A percentile compares a stretch with the other conserved stretches of the same genome.
Evolutionary conservation across 2,329 filamentous ascomycete genomes (phyloP).

Genomic region (Beauveria caledonica): DNA sequence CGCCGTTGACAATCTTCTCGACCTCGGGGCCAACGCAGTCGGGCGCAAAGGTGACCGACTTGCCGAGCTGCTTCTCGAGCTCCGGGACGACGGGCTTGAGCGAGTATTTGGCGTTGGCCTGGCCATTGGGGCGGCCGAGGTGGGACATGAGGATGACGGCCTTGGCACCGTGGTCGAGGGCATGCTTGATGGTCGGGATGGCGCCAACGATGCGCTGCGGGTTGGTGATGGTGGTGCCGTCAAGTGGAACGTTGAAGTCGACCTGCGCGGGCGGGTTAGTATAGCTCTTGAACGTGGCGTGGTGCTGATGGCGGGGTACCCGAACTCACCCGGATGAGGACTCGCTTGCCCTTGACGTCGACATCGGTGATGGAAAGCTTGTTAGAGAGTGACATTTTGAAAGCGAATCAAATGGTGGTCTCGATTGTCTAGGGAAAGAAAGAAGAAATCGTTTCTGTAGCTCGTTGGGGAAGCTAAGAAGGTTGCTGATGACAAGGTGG

Average conservation of each 20-base stretch:
- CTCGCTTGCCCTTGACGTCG: conserved; percentile 96
- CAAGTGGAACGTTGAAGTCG: conserved; percentile 99
- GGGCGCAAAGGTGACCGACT: conserved; percentile 76
- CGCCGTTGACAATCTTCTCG: conserved; percentile 81
- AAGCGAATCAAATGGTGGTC: conserved; percentile 6
- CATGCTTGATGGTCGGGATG: conserved; percentile 90
- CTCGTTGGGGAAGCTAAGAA: not conserved
- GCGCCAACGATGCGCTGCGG: conserved; percentile 96
- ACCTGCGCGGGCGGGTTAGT: conserved; percentile 51
- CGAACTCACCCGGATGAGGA: conserved; percentile 81
- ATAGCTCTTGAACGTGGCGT: not conserved
- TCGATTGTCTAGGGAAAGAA: not conserved
- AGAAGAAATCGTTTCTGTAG: not conserved
- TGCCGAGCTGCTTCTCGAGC: conserved; percentile 82
- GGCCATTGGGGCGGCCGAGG: conserved; percentile 89
- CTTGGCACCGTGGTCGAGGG: conserved; percentile 83
- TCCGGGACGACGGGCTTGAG: conserved; percentile 85
- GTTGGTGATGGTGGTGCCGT: conserved; percentile 91
- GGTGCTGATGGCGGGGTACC: conserved; percentile 22
- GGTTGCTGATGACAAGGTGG: conserved; percentile 2
- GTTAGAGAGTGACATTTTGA: conserved; percentile 90
- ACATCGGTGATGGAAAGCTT: conserved; percentile 96
- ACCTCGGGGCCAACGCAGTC: conserved; percentile 87
- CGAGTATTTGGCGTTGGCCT: conserved; percentile 86
- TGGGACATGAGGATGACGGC: conserved; percentile 96